These are phyloP conservation scores for Mycena sanguinolenta DNA, from an alignment of 768 basidiomycete species.

Conservation along the genomic window DNA sequence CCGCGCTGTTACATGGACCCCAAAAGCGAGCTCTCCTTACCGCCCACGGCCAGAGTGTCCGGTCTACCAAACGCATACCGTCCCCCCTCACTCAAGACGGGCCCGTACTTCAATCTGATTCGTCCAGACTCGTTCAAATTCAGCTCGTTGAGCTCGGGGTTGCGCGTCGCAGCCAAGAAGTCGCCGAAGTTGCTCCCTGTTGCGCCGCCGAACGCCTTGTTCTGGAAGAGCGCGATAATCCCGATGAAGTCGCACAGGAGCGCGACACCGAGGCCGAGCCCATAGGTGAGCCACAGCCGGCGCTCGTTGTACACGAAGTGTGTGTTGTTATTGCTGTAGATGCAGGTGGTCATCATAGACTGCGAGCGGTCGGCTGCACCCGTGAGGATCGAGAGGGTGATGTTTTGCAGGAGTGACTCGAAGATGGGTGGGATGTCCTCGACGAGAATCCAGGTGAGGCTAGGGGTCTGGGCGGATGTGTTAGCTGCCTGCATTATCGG, in stretches of 20 bases:
- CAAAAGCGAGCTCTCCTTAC: constrained; percentile 16
- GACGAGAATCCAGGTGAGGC: constrained; percentile 5
- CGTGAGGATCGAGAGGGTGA: too few species aligned
- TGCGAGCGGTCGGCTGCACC: too few species aligned
- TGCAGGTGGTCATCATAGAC: neutral
- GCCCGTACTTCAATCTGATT: neutral
- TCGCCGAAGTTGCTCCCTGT: neutral
- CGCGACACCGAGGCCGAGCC: neutral
- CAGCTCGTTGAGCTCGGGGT: too few species aligned
- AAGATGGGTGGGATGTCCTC: constrained; percentile 4
- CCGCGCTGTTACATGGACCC: neutral
- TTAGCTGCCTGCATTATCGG: neutral
- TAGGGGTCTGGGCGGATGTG: neutral
- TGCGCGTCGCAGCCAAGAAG: neutral
- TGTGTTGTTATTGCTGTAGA: neutral
- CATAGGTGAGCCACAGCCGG: constrained; percentile 1
- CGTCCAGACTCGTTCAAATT: too few species aligned
- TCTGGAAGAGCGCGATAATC: neutral
- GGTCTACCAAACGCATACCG: neutral
- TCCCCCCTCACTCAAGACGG: neutral
- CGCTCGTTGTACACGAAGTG: neutral
- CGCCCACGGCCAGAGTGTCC: neutral
- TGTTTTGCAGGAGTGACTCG: too few species aligned
- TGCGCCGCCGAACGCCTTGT: neutral
- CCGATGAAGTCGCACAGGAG: constrained; percentile 2